These are phyloP conservation scores for Oryza coarctata DNA, from an alignment of 176 grass and related monocot genomes.

Conservation along the genomic window DNA sequence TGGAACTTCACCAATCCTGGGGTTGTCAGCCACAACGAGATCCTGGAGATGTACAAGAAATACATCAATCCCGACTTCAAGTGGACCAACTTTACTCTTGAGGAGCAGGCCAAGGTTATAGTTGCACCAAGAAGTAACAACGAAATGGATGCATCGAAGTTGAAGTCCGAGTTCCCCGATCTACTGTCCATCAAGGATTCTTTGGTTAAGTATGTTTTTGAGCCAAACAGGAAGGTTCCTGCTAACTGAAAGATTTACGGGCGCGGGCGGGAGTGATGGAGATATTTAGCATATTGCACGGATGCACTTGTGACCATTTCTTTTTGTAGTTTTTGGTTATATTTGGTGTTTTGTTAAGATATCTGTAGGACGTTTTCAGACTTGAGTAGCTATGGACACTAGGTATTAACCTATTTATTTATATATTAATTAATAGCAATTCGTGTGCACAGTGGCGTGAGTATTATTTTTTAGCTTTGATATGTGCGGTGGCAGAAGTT, in stretches of 20 bases:
- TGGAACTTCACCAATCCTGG: constrained; percentile 77
- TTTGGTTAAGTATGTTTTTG: constrained; percentile 71
- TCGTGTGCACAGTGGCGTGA: not conserved
- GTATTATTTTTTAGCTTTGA: not conserved
- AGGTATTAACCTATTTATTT: not conserved
- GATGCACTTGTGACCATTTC: constrained; percentile 20
- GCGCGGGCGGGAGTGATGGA: not conserved
- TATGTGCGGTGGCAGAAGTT: no score
- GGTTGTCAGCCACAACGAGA: constrained; percentile 63
- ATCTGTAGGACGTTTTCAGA: not conserved
- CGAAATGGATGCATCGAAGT: constrained; percentile 69
- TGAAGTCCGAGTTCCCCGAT: constrained; percentile 74
- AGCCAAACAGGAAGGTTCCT: constrained; percentile 68
- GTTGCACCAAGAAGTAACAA: constrained; percentile 80
- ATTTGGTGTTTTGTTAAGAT: not conserved
- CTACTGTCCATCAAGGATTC: constrained; percentile 68
- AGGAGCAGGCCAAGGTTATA: constrained; percentile 90
- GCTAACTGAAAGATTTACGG: constrained; percentile 20
- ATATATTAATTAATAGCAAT: not conserved
- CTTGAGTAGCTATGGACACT: not conserved
- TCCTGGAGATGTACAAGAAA: constrained; percentile 65
- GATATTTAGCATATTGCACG: not conserved
- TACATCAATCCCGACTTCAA: constrained; percentile 55
- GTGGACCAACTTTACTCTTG: constrained; percentile 63
- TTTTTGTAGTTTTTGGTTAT: constrained; percentile 2